Evolutionary conservation across 78 protist genomes (phyloP), one percentile per base, ranked within the genome.

Genomic region (Dictyostelium citrinum): DNA sequence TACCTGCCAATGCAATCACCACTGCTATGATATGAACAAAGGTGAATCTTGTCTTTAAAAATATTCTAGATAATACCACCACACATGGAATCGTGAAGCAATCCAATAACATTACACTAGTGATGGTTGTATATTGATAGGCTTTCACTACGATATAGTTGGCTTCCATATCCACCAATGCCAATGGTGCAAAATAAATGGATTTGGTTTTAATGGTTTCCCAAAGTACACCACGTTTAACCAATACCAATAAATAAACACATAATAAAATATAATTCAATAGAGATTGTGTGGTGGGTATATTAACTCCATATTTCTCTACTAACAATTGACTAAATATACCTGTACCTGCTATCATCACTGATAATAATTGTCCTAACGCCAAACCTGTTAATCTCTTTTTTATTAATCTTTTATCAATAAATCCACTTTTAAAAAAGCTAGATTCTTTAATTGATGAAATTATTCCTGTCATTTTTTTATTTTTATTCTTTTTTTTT

Each of bases 141-240:
- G 98, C 97, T 16, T 90, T 75, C 4, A 92, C 96, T 0, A 81
- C 92, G 1, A 95, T 74, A 31, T 72, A 97, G 45, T 97, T 97
- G 20, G 97, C 98, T 75, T 97, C 98, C 55, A 97, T 95, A 82
- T 97, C 98, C 17, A 95, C 78, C 29, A 97, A 46, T 29, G 97
- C 91, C 78, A 95, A 67, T 31, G 95, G 94, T 27, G 76, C 35
- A 24, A 81, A 46, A 5, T 81, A 78, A 11, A 60, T 33, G 0
- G 90, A 79, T 10, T 84, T 93, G 16, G 96, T 93, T 46, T 70
- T 84, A 7, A 83, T 67, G 1, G 75, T 76, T 8, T 84, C 55
- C 95, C 90, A 83, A 0, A 90, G 41, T 22, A 70, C 75, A 22
- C 95, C 95, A 17, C 95, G 31, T 22, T 51, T 39, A 2, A 46